Evolutionary conservation across 352 stramenopile species (phyloP), one percentile per base, ranked within the genome.

Genomic region (Achlya hypogyna): DNA sequence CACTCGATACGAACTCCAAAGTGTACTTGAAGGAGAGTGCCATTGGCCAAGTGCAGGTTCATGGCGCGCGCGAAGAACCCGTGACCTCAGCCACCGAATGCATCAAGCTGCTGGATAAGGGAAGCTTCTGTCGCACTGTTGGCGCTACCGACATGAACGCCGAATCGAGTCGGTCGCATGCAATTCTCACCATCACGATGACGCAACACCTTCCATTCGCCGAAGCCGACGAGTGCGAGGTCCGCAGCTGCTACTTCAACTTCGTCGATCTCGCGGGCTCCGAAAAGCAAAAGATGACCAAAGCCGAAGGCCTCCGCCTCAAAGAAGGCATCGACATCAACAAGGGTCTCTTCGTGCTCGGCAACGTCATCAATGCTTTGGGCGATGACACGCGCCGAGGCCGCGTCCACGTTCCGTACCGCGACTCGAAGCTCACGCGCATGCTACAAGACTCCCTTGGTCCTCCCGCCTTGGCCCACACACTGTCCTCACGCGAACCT

Each of bases 271-370:
- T 97, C 20, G 90, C 90, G 0, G 90, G 90, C 32, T 96, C 88
- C 0, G 93, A 98, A 71, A 88, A 91, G 29, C 84, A 98, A 70
- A 98, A 98, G 69, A 96, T 96, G 47, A 99, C 96, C 22, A 89
- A 96, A 64, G 91, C 94, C 0, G 81, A 96, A 54, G 93, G 83
- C 28, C 89, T 92, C 70, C 81, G 96, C 1, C 74, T 98, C 60
- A 96, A 91, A 65, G 95, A 99, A 82, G 96, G 93, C 32, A 98
- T 99, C 49, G 88, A 98, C 71, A 99, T 99, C 75, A 99, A 99
- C 81, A 96, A 98, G 74, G 97, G 97, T 3, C 81, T 99, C 23
- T 79, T 99, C 18, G 95, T 93, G 9, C 83, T 99, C 20, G 97
- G 97, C 3, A 98, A 98, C 71, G 96, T 99, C 29, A 99, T 99